phyloP scores from a whole-genome alignment of 1,284 basidiomycete genomes.

The Boletus sp. region DNA sequence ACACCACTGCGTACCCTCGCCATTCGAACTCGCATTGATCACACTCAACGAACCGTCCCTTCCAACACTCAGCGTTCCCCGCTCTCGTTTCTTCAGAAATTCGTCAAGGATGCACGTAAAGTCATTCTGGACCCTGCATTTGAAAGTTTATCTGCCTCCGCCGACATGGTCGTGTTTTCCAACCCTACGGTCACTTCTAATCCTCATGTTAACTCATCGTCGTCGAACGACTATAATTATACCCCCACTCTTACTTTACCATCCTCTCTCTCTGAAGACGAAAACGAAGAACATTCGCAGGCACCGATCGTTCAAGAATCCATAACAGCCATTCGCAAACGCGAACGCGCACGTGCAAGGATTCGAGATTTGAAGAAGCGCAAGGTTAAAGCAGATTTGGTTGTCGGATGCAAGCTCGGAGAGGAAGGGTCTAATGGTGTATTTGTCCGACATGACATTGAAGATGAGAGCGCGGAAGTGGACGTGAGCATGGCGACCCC shows the following conservation, averaged over 20 bases:
- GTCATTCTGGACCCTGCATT: slow-evolving; percentile 61
- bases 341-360: slow-evolving; percentile 47
- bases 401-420: slow-evolving; percentile 28
- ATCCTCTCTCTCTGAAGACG: slow-evolving; percentile 40
- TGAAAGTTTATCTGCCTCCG: slow-evolving; percentile 32
- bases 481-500: slow-evolving; percentile 39
- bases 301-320: slow-evolving; percentile 19
- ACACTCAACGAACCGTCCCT: slow-evolving; percentile 38
- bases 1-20: slow-evolving; percentile 46
- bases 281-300: slow-evolving; percentile 37
- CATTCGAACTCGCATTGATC: slow-evolving; percentile 33
- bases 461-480: slow-evolving; percentile 58
- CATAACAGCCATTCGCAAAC: slow-evolving; percentile 30
- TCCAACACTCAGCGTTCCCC: slow-evolving; percentile 39
- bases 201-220: slow-evolving; percentile 21
- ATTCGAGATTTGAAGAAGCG: slow-evolving; percentile 54
- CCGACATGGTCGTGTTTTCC: slow-evolving; percentile 15
- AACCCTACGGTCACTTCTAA: slow-evolving; percentile 33
- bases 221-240: slow-evolving; percentile 24
- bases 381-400: slow-evolving; percentile 36
- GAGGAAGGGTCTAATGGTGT: slow-evolving; percentile 38
- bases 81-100: slow-evolving; percentile 56
- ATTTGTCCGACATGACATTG: slow-evolving; percentile 51
- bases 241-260: slow-evolving; percentile 18
- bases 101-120: slow-evolving; percentile 52